Evolutionary conservation across 2,329 filamentous ascomycete species (phyloP), one percentile per base, ranked within the genome.

Genomic region (Diaporthe caulivora): DNA sequence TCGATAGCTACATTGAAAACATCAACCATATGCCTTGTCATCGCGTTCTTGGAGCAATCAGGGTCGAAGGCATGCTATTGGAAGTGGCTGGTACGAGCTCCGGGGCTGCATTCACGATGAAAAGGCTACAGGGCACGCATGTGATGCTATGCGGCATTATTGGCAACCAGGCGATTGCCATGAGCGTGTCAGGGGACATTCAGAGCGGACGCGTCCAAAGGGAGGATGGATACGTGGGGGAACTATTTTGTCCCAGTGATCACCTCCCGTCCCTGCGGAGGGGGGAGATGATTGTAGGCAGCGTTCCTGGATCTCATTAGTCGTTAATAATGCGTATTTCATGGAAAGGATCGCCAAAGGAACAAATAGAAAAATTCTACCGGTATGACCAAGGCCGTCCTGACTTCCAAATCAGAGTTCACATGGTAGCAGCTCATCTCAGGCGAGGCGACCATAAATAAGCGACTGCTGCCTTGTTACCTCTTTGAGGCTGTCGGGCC

Each of bases 101-200:
- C 24, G n/a, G 24, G 1, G 37, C 40, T 2, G 15, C 21, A 9
- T 62, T 62, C 4, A 62, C 57, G 1, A 29, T 29, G 57, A 3
- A 44, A 18, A 62, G 57, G 57, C 24, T 62, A 4, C n/a, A 62
- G 9, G 57, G 57, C 13, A 62, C 24, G 29, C 37, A 62, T 3
- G 29, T 62, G 24, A 62, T 62, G 24, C 24, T 62, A 5, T 62
- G 40, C n/a, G 37, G 24, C 2, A 44, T 44, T 44, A 0, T 9
- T n/a, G 57, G 40, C n/a, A 44, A 62, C 40, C 37, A 62, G 57
- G 37, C 57, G 1, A 62, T 62, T 24, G 57, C 57, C 37, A 62
- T 62, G 24, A 62, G 40, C 13, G 37, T 62, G 3, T 62, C 37
- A 29, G 57, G 57, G 8, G 37, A 62, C 10, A 2, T 62, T 13